Evolutionary conservation across 805 yeast species (phyloP).

Genomic region (Metschnikowia colocasiae): DNA sequence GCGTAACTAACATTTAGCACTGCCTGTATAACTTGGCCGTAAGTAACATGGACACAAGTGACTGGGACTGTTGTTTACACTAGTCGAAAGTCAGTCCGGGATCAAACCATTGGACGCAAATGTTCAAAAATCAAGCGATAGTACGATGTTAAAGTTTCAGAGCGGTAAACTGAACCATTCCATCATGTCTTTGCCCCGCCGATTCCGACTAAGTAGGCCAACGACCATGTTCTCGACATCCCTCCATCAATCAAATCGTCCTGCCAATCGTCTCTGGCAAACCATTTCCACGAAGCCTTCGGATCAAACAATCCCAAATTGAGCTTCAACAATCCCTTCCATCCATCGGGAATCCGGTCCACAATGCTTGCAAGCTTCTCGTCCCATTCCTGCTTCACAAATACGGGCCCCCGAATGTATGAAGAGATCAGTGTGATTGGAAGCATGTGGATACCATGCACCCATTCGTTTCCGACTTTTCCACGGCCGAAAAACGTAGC

Average conservation of each 20-base stretch:
- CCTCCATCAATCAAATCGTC: conserved; percentile 70
- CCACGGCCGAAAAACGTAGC: conserved; percentile 74
- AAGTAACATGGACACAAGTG: neutral
- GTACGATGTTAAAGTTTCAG: neutral
- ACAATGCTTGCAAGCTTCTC: conserved; percentile 44
- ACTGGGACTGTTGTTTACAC: neutral
- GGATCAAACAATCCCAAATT: conserved; percentile 78
- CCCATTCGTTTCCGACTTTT: conserved; percentile 53
- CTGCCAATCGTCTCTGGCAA: conserved; percentile 48
- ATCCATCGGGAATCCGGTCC: conserved; percentile 55
- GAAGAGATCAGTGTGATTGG: conserved; percentile 70
- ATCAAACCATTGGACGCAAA: neutral
- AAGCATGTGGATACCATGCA: conserved; percentile 75
- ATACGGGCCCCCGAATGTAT: conserved; percentile 49
- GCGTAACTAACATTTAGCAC: neutral
- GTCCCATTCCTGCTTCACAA: conserved; percentile 64
- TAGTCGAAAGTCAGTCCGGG: neutral
- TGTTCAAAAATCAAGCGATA: neutral
- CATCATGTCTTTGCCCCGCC: conserved; percentile 20
- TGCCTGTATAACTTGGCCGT: no score
- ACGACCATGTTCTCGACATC: conserved; percentile 82
- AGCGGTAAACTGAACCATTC: neutral
- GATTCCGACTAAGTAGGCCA: conserved; percentile 65
- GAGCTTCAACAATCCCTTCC: conserved; percentile 70
- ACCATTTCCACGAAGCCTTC: conserved; percentile 41